These are phyloP conservation scores for Patellaria atrata DNA, from an alignment of 495 filamentous ascomycete genomes.

Conservation along the genomic window DNA sequence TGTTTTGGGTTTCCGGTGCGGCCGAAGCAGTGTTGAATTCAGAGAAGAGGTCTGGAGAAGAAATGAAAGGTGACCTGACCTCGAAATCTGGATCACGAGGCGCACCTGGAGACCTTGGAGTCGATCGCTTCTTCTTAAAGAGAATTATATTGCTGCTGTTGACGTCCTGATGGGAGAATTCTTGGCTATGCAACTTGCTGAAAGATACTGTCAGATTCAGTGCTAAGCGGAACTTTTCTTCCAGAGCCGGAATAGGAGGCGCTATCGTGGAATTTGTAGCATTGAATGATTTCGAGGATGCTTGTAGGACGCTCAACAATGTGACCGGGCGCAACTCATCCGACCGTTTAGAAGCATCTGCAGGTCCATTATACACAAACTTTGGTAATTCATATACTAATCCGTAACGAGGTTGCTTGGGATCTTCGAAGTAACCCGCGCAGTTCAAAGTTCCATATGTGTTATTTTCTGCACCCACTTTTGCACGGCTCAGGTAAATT, in stretches of 20 bases:
- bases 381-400: slow-evolving; percentile 70
- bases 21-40: slow-evolving; percentile 39
- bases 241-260: slow-evolving; percentile 39
- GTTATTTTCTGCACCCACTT: slow-evolving; percentile 38
- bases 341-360: slow-evolving; percentile 34
- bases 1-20: slow-evolving; percentile 30
- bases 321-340: slow-evolving; percentile 32
- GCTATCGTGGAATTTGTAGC: slow-evolving; percentile 33
- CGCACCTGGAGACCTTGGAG: slow-evolving; percentile 14
- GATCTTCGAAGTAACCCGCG: slow-evolving; percentile 75
- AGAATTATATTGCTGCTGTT: slow-evolving; percentile 70
- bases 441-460: slow-evolving; percentile 50
- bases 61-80: slow-evolving; percentile 60
- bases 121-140: slow-evolving; percentile 38
- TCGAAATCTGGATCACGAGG: slow-evolving; percentile 15
- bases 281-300: slow-evolving; percentile 30
- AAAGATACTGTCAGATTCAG: slow-evolving; percentile 64
- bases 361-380: slow-evolving; percentile 32
- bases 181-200: slow-evolving; percentile 59
- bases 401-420: slow-evolving; percentile 59
- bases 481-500: slow-evolving; percentile 33
- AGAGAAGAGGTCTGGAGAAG: slow-evolving; percentile 70
- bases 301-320: slow-evolving; percentile 43
- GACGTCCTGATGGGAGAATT: slow-evolving; percentile 67
- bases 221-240: slow-evolving; percentile 74